Percentiles rank a stretch among this genome's conserved stretches.
These are phyloP conservation scores for Saprolegnia diclina DNA, from an alignment of 352 stramenopile species.

Conservation along the genomic window DNA sequence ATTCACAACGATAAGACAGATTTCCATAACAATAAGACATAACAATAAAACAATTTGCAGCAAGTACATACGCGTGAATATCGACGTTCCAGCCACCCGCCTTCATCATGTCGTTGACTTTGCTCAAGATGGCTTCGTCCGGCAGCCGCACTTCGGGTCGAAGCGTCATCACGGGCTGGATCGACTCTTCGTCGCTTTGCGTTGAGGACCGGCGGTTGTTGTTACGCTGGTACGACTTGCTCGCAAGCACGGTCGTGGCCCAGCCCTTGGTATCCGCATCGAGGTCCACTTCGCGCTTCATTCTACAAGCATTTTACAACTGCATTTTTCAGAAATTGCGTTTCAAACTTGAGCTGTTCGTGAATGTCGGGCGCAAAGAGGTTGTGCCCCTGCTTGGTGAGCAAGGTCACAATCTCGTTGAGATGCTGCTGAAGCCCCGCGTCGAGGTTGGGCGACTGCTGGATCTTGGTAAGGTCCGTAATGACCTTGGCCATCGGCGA, in stretches of 20 bases:
- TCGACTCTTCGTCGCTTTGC: constrained; percentile 23
- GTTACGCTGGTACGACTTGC: constrained; percentile 74
- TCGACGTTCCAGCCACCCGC: constrained; percentile 70
- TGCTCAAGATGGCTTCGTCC: constrained; percentile 57
- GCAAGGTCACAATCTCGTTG: constrained; percentile 61
- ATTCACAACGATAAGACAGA: not conserved
- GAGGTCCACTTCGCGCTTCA: constrained; percentile 54
- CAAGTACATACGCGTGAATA: constrained; percentile 48
- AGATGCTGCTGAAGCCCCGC: constrained; percentile 64
- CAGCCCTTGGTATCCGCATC: constrained; percentile 77
- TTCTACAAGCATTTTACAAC: not conserved
- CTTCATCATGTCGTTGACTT: constrained; percentile 63
- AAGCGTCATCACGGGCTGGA: constrained; percentile 29
- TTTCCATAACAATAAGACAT: not conserved
- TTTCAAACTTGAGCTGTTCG: constrained; percentile 57
- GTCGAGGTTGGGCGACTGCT: constrained; percentile 51
- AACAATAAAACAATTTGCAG: no score
- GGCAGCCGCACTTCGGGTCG: constrained; percentile 56
- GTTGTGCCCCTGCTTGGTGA: constrained; percentile 78
- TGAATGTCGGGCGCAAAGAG: constrained; percentile 76
- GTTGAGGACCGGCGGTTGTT: constrained; percentile 26
- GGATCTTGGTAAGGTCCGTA: constrained; percentile 66
- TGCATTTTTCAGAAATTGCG: not conserved
- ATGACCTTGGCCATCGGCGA: constrained; percentile 77
- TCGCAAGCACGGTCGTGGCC: constrained; percentile 63